These are phyloP conservation scores for Trametes sp. DNA, from an alignment of 1,284 basidiomycete species.

Conservation along the genomic window DNA sequence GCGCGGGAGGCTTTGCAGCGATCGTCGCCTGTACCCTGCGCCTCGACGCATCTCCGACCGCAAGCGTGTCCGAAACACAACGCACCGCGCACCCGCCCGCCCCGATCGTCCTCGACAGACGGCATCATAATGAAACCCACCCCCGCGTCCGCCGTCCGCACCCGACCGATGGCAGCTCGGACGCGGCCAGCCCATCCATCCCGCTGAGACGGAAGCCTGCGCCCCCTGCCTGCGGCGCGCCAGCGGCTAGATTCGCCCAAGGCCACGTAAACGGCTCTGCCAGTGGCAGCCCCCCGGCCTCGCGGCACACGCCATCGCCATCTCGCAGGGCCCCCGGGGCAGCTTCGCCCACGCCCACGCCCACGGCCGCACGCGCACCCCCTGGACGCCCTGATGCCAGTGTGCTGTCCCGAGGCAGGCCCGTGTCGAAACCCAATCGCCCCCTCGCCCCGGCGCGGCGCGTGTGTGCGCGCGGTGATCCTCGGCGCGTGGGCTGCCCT, in stretches of 20 bases:
- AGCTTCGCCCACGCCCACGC: neutral
- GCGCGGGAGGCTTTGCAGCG: neutral
- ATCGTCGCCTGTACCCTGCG: neutral
- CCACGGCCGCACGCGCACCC: neutral
- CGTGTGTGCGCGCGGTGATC: slow-evolving; percentile 15
- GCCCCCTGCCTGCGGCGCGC: neutral
- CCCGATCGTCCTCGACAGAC: neutral
- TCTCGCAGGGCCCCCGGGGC: neutral
- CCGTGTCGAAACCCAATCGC: slow-evolving; percentile 1
- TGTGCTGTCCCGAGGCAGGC: too few species aligned
- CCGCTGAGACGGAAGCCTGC: too few species aligned
- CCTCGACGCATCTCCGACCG: slow-evolving; percentile 3
- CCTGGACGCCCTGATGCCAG: too few species aligned
- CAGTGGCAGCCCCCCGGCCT: neutral
- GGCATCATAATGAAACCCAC: neutral
- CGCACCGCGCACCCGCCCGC: neutral
- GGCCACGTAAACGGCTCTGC: slow-evolving; percentile 3
- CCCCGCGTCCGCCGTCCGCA: too few species aligned
- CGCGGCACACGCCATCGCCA: slow-evolving; percentile 3
- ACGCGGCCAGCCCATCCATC: too few species aligned
- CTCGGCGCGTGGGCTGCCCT: slow-evolving; percentile 6
- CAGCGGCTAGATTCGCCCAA: slow-evolving; percentile 15
- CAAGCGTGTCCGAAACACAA: neutral
- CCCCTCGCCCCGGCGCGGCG: neutral
- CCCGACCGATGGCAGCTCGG: too few species aligned